Percentiles rank a stretch among this genome's conserved stretches.
Conservation (phyloP, 2,329 filamentous ascomycete species). For the Sarocladium strictum region DNA sequence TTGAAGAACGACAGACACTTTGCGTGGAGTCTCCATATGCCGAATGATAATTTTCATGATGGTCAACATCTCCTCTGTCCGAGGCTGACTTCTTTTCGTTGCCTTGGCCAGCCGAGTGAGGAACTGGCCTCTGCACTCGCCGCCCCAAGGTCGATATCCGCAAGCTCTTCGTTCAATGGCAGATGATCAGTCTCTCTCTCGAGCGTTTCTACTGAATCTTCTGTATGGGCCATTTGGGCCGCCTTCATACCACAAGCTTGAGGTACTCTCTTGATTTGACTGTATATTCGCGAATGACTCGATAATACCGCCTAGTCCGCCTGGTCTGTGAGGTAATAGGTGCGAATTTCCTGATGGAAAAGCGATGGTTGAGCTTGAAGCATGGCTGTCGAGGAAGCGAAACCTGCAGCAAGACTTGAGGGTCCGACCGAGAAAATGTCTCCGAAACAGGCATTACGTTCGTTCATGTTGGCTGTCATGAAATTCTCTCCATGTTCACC, state of each 20-base stretch:
- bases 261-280: conserved; percentile 53
- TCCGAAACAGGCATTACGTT: conserved; percentile 60
- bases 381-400: conserved; percentile 58
- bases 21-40: conserved; percentile 40
- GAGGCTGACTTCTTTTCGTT: conserved; percentile 20
- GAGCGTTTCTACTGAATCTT: conserved; percentile 56
- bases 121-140: conserved; percentile 45
- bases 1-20: conserved; percentile 48
- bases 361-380: conserved; percentile 65
- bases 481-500: conserved; percentile 63
- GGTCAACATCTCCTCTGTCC: conserved; percentile 33
- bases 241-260: conserved; percentile 44
- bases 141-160: conserved; percentile 43
- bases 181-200: conserved; percentile 47
- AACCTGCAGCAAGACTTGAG: conserved; percentile 49
- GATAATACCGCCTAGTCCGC: conserved; percentile 62
- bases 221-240: conserved; percentile 58
- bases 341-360: conserved; percentile 57
- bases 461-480: conserved; percentile 51
- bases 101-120: conserved; percentile 43
- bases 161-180: conserved; percentile 46
- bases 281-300: conserved; percentile 48
- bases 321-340: conserved; percentile 48
- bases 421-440: conserved; percentile 50
- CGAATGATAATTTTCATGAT: conserved; percentile 44